A percentile compares a stretch with the other conserved stretches of the same genome.
Conservation (phyloP, 192 early-diverging fungal species). For the Coemansia sp. region DNA sequence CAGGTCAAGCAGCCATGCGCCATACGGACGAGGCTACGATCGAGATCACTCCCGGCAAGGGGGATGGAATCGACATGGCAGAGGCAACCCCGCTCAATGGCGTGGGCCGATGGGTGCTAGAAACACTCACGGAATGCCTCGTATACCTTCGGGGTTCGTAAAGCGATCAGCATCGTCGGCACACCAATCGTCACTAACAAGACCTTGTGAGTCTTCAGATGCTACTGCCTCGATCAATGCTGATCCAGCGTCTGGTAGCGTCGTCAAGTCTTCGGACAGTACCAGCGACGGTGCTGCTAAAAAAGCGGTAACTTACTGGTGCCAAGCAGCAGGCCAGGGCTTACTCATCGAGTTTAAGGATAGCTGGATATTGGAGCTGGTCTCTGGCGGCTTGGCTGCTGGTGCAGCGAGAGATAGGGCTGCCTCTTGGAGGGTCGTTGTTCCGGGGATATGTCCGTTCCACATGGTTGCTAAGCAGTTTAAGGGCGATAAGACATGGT, state of each 20-base stretch:
- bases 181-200: not conserved
- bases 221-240: not conserved
- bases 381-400: not conserved
- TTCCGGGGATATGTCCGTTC: conserved; percentile 45
- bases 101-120: not conserved
- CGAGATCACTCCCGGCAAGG: not conserved
- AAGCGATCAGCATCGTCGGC: not conserved
- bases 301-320: conserved; percentile 19
- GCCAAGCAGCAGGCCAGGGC: conserved; percentile 17
- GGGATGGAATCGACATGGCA: not conserved
- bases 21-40: not conserved
- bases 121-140: not conserved
- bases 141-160: not conserved
- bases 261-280: not conserved
- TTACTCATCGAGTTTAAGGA: conserved; percentile 15
- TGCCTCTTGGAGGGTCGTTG: conserved; percentile 7
- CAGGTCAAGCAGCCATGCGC: not conserved
- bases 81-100: not conserved
- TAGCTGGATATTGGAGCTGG: conserved; percentile 15
- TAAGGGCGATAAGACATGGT: not conserved
- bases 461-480: conserved; percentile 17
- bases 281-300: not conserved
- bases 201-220: not conserved
- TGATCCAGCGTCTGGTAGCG: not conserved
- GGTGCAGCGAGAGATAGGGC: not conserved